phyloP scores from a whole-genome alignment of 108 stramenopile species.

The Stephanodiscus minutulus region DNA sequence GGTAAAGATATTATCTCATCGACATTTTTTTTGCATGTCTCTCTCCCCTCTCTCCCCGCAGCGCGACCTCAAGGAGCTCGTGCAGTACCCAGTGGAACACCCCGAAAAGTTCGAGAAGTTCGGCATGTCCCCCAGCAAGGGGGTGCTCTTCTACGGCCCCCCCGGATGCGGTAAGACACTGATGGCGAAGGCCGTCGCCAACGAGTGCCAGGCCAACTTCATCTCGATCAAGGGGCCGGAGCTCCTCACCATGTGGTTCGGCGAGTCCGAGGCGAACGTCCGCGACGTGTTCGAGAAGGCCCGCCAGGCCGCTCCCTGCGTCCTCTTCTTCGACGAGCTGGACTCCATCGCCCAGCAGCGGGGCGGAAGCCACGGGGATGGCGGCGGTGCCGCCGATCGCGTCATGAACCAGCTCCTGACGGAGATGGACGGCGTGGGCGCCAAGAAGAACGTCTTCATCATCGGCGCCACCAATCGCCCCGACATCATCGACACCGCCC shows the following conservation, averaged over 20 bases:
- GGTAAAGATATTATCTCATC: background rate
- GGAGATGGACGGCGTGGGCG: slow-evolving; percentile 99
- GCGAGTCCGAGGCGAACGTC: slow-evolving; percentile 99
- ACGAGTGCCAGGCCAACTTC: slow-evolving; percentile 99
- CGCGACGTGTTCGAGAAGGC: slow-evolving; percentile 99
- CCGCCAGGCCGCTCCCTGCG: slow-evolving; percentile 98
- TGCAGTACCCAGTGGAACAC: slow-evolving; percentile 99
- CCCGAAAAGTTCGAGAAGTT: slow-evolving; percentile 99
- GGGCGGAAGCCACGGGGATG: slow-evolving; percentile 93
- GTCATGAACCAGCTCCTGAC: slow-evolving; percentile 99
- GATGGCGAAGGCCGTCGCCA: slow-evolving; percentile 99
- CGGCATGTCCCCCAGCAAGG: slow-evolving; percentile 97
- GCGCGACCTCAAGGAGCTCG: slow-evolving; percentile 99
- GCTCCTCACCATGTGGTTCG: slow-evolving; percentile 99
- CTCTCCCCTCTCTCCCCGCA: slow-evolving; percentile 35
- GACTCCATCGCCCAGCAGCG: slow-evolving; percentile 99
- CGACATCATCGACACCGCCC: slow-evolving; percentile 99
- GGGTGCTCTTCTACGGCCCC: slow-evolving; percentile 99
- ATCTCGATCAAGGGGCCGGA: slow-evolving; percentile 99
- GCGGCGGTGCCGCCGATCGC: slow-evolving; percentile 99
- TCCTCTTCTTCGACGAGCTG: slow-evolving; percentile 99
- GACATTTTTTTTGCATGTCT: slow-evolving; percentile 14
- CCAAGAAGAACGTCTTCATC: slow-evolving; percentile 99
- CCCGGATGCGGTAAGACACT: slow-evolving; percentile 99
- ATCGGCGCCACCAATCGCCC: slow-evolving; percentile 99